Percentiles rank a stretch among this genome's conserved stretches.
phyloP scores from a whole-genome alignment of 106 monocot species.

The Dendrobium catenatum region DNA sequence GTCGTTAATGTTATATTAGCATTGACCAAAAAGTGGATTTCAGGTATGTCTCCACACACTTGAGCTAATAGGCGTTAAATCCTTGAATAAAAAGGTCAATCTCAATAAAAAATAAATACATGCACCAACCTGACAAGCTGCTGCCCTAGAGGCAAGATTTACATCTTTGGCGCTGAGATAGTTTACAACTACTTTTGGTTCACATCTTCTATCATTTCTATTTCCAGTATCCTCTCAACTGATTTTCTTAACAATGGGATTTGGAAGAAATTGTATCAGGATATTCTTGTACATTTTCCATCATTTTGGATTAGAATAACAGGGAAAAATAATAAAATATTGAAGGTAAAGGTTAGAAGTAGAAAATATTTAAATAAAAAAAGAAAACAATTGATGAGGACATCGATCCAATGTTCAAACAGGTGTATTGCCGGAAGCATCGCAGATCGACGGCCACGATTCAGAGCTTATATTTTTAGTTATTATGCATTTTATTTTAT shows the following conservation, averaged over 20 bases:
- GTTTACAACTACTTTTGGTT: neutral
- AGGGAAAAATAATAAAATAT: neutral
- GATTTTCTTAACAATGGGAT: neutral
- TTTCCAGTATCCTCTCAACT: neutral
- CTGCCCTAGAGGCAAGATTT: neutral
- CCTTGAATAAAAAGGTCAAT: neutral
- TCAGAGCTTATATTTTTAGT: too few relatives aligned
- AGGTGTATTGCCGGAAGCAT: too few relatives aligned
- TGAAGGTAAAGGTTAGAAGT: neutral
- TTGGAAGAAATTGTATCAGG: neutral
- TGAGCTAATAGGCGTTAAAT: neutral
- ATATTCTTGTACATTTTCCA: neutral
- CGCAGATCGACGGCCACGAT: too few relatives aligned
- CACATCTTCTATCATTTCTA: neutral
- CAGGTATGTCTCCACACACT: constrained; percentile 40
- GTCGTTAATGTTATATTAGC: constrained; percentile 57
- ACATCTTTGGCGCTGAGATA: neutral
- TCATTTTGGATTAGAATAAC: neutral
- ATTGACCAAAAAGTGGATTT: constrained; percentile 56
- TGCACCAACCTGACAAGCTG: neutral
- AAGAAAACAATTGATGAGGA: too few relatives aligned
- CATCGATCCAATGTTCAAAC: too few relatives aligned
- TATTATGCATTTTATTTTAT: too few relatives aligned
- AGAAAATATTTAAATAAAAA: too few relatives aligned
- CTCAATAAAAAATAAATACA: neutral